Percentiles rank a stretch among this genome's conserved stretches.
These are phyloP conservation scores for Aspergillus texensis DNA, from an alignment of 2,329 filamentous ascomycete genomes.

Conservation along the genomic window DNA sequence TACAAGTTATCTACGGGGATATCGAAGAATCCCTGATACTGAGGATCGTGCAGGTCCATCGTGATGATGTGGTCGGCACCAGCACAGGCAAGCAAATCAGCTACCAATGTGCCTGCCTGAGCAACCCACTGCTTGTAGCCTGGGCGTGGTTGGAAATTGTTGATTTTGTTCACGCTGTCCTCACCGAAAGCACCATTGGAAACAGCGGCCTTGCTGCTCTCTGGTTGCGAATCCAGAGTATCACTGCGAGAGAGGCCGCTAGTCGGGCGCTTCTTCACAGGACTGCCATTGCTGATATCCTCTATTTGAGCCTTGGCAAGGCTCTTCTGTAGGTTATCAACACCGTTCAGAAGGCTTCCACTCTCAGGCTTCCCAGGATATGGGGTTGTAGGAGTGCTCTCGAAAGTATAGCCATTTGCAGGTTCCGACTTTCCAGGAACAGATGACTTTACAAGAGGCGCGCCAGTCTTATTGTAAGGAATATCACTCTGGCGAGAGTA, in stretches of 20 bases:
- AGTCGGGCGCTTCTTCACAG: slow-evolving; percentile 47
- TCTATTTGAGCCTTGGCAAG: slow-evolving; percentile 69
- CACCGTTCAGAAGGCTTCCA: slow-evolving; percentile 66
- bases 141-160: slow-evolving; percentile 76
- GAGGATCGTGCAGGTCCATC: slow-evolving; percentile 93
- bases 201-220: slow-evolving; percentile 29
- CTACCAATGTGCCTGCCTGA: slow-evolving; percentile 91
- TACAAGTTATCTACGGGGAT: slow-evolving; percentile 98
- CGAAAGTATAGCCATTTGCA: slow-evolving; percentile 74
- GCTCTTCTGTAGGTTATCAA: slow-evolving; percentile 71
- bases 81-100: slow-evolving; percentile 90
- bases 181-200: slow-evolving; percentile 64
- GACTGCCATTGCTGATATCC: slow-evolving; percentile 49
- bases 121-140: slow-evolving; percentile 99
- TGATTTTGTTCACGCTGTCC: slow-evolving; percentile 51
- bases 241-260: slow-evolving; percentile 44
- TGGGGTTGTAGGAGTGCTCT: slow-evolving; percentile 87
- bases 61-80: slow-evolving; percentile 97
- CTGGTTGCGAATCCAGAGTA: slow-evolving; percentile 41
- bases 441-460: slow-evolving; percentile 75
- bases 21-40: slow-evolving; percentile 99
- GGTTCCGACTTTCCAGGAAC: slow-evolving; percentile 34
- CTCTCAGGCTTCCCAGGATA: slow-evolving; percentile 71
- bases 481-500: slow-evolving; percentile 96
- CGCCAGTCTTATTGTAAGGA: slow-evolving; percentile 93